These are phyloP conservation scores for Trichaptum fuscoviolaceum DNA, from an alignment of 768 basidiomycete genomes.

Conservation along the genomic window DNA sequence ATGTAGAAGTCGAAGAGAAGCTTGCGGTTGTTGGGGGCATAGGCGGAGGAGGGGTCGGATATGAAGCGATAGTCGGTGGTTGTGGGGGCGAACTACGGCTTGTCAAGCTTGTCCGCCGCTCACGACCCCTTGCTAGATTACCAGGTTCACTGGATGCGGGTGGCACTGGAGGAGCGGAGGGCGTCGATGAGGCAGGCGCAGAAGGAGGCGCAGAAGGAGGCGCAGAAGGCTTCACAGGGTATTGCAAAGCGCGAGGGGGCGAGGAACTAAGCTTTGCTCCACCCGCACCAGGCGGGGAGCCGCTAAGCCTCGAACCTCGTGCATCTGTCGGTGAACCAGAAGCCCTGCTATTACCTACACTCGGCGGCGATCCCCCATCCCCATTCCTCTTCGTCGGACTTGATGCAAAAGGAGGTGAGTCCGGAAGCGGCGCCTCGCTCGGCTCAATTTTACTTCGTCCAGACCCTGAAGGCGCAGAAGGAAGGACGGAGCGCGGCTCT, in stretches of 20 bases:
- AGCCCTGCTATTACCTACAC: background rate
- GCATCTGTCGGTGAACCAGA: background rate
- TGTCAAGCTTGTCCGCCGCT: constrained; percentile 2
- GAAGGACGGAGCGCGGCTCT: background rate
- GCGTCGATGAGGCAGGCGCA: constrained; percentile 6
- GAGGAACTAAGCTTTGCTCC: background rate
- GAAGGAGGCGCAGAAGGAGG: constrained; percentile 10
- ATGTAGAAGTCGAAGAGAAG: constrained; percentile 12
- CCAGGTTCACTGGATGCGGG: constrained; percentile 21
- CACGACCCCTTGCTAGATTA: constrained; percentile 1
- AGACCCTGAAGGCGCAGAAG: background rate
- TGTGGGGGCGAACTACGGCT: constrained; percentile 14
- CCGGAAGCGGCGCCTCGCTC: background rate
- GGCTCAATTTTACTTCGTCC: background rate
- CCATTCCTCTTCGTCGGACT: background rate
- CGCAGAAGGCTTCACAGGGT: constrained; percentile 18
- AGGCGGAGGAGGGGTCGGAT: constrained; percentile 12
- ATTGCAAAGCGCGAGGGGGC: background rate
- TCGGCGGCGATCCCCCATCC: background rate
- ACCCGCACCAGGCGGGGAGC: background rate
- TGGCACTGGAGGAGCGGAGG: constrained; percentile 10
- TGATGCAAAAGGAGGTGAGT: background rate
- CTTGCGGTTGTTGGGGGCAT: constrained; percentile 10
- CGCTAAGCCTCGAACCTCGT: background rate
- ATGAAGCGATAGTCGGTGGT: constrained; percentile 10